Base-by-base conservation (phyloP, 805 yeast genomes). In the Barnettozyma pratensis region DNA sequence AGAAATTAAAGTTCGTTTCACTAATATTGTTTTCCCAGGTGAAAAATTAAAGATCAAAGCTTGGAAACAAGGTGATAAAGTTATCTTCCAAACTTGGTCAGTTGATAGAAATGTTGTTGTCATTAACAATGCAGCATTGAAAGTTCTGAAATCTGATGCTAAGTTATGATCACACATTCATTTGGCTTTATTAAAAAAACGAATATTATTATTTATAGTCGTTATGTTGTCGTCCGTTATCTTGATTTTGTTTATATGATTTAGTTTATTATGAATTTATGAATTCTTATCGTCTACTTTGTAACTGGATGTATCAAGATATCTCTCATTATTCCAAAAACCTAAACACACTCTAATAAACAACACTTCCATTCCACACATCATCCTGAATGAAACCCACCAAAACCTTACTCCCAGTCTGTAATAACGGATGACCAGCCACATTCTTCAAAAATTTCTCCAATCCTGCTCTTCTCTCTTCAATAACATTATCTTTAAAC, bases 11-110 rank as follows among this genome's bases (percentile, higher is more conserved):
- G 94, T 80, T 12, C 82, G 98, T 64, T 92, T 92, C 68, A 79
- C 96, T 25, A 90, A 90, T 60, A 83, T 87, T 59, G 97, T 92
- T 27, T 91, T 80, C 79, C 97, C 97, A 7, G 99, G 98, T 56
- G 97, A 92, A 69, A 83, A 87, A 12, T 75, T 92, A 65, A 77
- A 76, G 58, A 80, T 92, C 30, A 70, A 70, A 46, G 96, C 95
- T 31, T 92, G 99, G 99, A 87, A 83, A 66, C 75, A 79, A 46
- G 85, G 85, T 48, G 65, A 68, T 55, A 83, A 79, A 54, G 63
- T 73, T 43, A 72, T 80, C 50, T 92, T 91, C 81, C 95, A 86
- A 69, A 81, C 95, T 9, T 79, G 80, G 64, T 87, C 84, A 49
- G 81, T 85, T 51, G 95, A 87, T 60, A 83, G 96, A 67, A 76